Evolutionary conservation across 2,329 filamentous ascomycete species (phyloP).

Genomic region (Fusarium sp.): DNA sequence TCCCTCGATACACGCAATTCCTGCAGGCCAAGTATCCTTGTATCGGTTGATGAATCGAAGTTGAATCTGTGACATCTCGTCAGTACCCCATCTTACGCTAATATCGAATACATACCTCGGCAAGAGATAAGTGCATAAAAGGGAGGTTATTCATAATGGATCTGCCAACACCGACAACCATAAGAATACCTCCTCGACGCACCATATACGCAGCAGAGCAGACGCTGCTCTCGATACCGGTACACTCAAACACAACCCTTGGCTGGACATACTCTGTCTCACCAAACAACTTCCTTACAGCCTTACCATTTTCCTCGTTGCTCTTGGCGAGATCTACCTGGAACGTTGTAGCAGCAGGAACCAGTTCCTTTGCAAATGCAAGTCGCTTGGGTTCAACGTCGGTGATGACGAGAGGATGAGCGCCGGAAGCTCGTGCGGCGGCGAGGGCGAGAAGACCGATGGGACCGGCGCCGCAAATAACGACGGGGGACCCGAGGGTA

Average conservation of each 20-base stretch:
- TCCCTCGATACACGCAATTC: conserved; percentile 69
- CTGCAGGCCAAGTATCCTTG: conserved; percentile 75
- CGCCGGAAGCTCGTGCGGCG: conserved; percentile 69
- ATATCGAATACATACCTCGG: conserved; percentile 57
- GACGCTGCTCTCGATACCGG: conserved; percentile 72
- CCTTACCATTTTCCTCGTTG: conserved; percentile 61
- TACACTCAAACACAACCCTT: conserved; percentile 71
- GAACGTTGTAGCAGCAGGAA: conserved; percentile 66
- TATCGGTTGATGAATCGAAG: conserved; percentile 79
- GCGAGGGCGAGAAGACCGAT: conserved; percentile 70
- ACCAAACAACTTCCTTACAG: conserved; percentile 66
- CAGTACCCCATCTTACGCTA: not conserved
- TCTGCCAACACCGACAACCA: conserved; percentile 73
- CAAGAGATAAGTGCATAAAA: conserved; percentile 73
- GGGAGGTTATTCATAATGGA: conserved; percentile 72
- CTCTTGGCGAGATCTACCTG: conserved; percentile 59
- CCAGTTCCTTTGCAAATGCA: conserved; percentile 67
- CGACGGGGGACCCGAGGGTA: conserved; percentile 63
- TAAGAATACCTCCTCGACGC: conserved; percentile 67
- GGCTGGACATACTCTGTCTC: conserved; percentile 66
- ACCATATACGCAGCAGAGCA: conserved; percentile 67
- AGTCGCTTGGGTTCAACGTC: conserved; percentile 68
- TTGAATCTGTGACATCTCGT: conserved; percentile 58
- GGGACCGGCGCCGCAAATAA: conserved; percentile 72
- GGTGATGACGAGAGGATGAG: conserved; percentile 72